These are phyloP conservation scores for Scheffersomyces segobiensis DNA, from an alignment of 1,139 yeast genomes.

Conservation along the genomic window DNA sequence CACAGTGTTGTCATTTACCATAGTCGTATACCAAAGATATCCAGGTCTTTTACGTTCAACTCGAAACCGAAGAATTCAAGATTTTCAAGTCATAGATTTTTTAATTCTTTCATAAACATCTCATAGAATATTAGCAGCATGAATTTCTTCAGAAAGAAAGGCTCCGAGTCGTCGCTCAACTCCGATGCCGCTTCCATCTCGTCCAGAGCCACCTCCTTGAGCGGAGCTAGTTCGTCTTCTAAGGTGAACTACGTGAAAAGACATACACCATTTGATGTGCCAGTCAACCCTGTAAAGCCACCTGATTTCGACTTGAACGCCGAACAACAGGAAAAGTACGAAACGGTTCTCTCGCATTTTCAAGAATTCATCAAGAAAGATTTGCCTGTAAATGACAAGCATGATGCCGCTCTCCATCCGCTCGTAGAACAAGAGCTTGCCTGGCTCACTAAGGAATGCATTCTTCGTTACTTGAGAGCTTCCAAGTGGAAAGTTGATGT, in stretches of 20 bases:
- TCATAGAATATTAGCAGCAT: slow-evolving; percentile 2
- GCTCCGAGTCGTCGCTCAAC: slow-evolving; percentile 3
- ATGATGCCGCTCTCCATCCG: slow-evolving; percentile 28
- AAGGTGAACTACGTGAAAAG: slow-evolving; percentile 28
- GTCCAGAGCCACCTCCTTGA: slow-evolving; percentile 5
- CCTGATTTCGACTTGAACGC: slow-evolving; percentile 32
- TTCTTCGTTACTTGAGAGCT: slow-evolving; percentile 83
- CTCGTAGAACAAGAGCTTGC: slow-evolving; percentile 68
- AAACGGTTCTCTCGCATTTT: slow-evolving; percentile 60
- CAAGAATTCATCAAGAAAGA: slow-evolving; percentile 32
- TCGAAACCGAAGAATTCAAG: background rate
- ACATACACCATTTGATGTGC: slow-evolving; percentile 42
- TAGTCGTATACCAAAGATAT: background rate
- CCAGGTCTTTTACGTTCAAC: background rate
- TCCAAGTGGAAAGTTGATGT: slow-evolving; percentile 81
- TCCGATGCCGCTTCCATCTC: slow-evolving; percentile 1
- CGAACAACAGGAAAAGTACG: slow-evolving; percentile 60
- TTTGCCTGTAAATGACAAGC: slow-evolving; percentile 24
- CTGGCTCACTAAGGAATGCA: slow-evolving; percentile 90
- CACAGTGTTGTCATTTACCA: background rate
- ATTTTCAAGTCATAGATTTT: background rate
- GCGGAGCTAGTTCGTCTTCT: slow-evolving; percentile 2
- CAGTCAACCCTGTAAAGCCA: slow-evolving; percentile 34
- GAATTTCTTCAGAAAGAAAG: slow-evolving; percentile 12
- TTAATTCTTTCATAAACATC: background rate